Evolutionary conservation across 306 rosid species (phyloP).

Genomic region (Mimosa bimucronata): DNA sequence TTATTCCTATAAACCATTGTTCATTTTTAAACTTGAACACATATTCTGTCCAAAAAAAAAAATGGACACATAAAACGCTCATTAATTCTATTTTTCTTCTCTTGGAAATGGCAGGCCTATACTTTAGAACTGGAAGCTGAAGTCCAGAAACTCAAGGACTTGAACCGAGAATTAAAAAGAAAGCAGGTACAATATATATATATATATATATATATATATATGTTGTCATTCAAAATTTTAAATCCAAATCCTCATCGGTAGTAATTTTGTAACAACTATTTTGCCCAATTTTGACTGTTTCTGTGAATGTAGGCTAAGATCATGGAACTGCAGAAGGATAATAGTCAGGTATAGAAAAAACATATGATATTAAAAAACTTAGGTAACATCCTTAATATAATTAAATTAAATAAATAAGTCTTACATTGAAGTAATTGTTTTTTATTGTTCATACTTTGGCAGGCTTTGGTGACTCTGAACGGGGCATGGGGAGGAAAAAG

Average conservation of each 20-base stretch:
- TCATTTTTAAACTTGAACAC: background rate
- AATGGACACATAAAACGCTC: background rate
- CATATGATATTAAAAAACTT: no score
- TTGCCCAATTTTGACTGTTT: conserved; percentile 34
- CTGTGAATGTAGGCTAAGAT: conserved; percentile 63
- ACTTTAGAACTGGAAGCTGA: conserved; percentile 92
- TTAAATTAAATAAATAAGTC: no score
- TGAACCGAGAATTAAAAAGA: conserved; percentile 70
- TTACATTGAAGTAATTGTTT: background rate
- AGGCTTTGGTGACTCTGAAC: conserved; percentile 55
- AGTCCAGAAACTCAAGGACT: conserved; percentile 72
- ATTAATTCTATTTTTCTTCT: background rate
- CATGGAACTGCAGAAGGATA: conserved; percentile 63
- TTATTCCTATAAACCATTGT: background rate
- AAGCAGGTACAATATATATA: conserved; percentile 56
- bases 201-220: no score
- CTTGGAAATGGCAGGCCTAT: conserved; percentile 71
- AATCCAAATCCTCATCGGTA: background rate
- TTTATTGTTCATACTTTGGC: conserved; percentile 32
- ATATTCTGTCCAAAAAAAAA: background rate
- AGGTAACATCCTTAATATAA: no score
- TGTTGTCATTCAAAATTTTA: no score
- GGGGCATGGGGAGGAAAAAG: conserved; percentile 51
- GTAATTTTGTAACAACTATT: background rate
- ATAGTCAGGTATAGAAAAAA: conserved; percentile 48